These are phyloP conservation scores for Halophytophthora polymorphica DNA, from an alignment of 352 stramenopile genomes.

Conservation along the genomic window DNA sequence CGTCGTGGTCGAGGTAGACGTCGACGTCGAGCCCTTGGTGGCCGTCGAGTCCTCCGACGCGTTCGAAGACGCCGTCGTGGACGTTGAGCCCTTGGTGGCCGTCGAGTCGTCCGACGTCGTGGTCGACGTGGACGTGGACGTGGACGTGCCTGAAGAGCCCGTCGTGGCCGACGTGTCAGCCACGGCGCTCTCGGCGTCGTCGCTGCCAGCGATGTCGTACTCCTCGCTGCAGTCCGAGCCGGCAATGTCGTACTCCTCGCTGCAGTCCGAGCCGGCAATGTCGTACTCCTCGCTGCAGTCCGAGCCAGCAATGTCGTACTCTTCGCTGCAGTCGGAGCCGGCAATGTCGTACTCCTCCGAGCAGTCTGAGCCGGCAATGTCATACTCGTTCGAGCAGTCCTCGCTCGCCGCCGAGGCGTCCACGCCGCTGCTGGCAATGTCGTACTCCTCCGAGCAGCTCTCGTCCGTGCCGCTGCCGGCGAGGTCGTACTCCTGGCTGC, in stretches of 20 bases:
- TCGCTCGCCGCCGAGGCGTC: conserved; percentile 5
- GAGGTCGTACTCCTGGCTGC: conserved; percentile 23
- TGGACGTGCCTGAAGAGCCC: conserved; percentile 9
- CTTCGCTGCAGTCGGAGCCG: conserved; percentile 17
- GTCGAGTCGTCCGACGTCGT: neutral
- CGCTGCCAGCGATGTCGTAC: conserved; percentile 15
- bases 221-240: conserved; percentile 22
- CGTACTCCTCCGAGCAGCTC: conserved; percentile 4
- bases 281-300: conserved; percentile 29
- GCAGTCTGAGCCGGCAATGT: conserved; percentile 2
- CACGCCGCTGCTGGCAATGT: conserved; percentile 8
- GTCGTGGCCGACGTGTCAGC: neutral
- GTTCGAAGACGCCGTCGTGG: neutral
- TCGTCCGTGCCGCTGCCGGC: conserved; percentile 7
- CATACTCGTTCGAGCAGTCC: conserved; percentile 12
- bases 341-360: conserved; percentile 8
- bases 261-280: conserved; percentile 18
- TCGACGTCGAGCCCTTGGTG: neutral
- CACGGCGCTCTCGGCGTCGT: conserved; percentile 22
- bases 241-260: conserved; percentile 23
- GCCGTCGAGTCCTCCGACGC: neutral
- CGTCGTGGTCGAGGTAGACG: conserved; percentile 1
- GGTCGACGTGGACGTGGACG: conserved; percentile 15
- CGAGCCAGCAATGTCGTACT: conserved; percentile 26
- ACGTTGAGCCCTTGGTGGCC: conserved; percentile 1